phyloP scores from a whole-genome alignment of 83 land plant species.

The Picea engelmannii region DNA sequence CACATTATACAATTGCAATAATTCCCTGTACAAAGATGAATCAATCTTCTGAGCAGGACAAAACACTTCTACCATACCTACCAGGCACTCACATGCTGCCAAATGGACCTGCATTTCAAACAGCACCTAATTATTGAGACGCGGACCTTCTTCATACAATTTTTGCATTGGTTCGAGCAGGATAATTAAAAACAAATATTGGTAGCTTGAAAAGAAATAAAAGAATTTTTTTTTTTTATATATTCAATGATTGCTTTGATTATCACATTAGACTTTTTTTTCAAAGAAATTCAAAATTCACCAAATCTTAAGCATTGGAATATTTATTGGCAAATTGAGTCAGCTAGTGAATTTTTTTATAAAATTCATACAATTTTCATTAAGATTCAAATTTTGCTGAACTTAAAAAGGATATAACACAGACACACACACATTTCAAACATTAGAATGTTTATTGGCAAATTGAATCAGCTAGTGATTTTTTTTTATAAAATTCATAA shows the following conservation, averaged over 20 bases:
- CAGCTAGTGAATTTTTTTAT: neutral
- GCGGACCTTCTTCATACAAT: neutral
- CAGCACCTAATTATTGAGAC: neutral
- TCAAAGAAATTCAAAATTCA: neutral
- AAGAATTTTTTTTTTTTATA: neutral
- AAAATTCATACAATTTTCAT: neutral
- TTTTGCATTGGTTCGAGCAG: no score
- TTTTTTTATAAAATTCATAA: neutral
- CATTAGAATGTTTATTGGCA: neutral
- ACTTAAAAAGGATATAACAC: neutral
- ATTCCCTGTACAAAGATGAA: conserved; percentile 33
- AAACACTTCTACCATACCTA: conserved; percentile 35
- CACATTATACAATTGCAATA: conserved; percentile 28
- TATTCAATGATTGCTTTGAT: neutral
- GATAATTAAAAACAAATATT: no score
- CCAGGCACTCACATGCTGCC: conserved; percentile 58
- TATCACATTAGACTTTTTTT: neutral
- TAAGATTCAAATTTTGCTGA: neutral
- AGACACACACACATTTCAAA: neutral
- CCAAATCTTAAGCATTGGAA: neutral
- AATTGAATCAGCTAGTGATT: neutral
- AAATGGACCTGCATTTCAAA: conserved; percentile 46
- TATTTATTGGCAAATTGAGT: neutral
- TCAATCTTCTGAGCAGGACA: conserved; percentile 15
- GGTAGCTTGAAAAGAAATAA: neutral